Evolutionary conservation across 352 stramenopile genomes (phyloP).

Genomic region (Pythium pectinolyticum): DNA sequence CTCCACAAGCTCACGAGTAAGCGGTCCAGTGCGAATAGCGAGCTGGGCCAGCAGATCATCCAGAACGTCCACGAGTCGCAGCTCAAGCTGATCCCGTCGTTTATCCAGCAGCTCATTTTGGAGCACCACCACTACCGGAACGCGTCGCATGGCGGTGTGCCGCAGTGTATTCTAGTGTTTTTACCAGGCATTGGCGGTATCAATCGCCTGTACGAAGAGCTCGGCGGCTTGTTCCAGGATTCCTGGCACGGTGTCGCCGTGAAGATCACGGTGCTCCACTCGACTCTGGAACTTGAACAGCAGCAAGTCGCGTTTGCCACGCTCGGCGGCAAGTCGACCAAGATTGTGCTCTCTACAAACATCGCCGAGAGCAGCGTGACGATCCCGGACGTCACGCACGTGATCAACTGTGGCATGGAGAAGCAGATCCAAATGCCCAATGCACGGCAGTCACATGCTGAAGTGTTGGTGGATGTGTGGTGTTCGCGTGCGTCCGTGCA

Average conservation of each 20-base stretch:
- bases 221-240: conserved; percentile 33
- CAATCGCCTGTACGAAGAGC: conserved; percentile 75
- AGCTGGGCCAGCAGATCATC: conserved; percentile 53
- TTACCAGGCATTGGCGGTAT: conserved; percentile 95
- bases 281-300: conserved; percentile 69
- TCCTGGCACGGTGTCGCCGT: conserved; percentile 16
- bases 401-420: conserved; percentile 85
- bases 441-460: conserved; percentile 54
- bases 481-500: conserved; percentile 92
- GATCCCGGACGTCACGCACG: conserved; percentile 92
- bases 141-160: conserved; percentile 22
- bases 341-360: conserved; percentile 96
- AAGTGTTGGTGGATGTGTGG: conserved; percentile 87
- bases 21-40: conserved; percentile 39
- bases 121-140: conserved; percentile 29
- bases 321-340: conserved; percentile 53
- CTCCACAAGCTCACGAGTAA: conserved; percentile 35
- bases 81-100: conserved; percentile 51
- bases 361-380: conserved; percentile 97
- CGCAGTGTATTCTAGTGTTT: conserved; percentile 94
- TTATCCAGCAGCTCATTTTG: conserved; percentile 60
- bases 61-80: conserved; percentile 65
- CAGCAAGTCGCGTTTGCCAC: conserved; percentile 69
- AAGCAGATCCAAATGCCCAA: conserved; percentile 87
- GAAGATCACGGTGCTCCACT: conserved; percentile 53